phyloP scores from a whole-genome alignment of 2,329 filamentous ascomycete genomes.

The Alternaria sp. region DNA sequence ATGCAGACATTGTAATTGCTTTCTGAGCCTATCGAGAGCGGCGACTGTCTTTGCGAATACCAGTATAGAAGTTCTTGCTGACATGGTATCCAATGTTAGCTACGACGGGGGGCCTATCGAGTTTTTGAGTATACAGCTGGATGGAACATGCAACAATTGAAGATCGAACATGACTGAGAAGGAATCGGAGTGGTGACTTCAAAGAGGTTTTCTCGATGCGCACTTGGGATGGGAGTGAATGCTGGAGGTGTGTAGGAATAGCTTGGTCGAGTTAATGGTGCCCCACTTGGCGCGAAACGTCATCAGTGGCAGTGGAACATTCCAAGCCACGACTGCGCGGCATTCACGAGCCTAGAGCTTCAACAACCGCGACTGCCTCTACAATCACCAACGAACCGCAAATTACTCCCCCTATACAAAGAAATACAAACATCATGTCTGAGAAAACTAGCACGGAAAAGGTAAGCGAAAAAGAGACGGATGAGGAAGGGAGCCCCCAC shows the following conservation, averaged over 20 bases:
- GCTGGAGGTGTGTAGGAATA: neutral
- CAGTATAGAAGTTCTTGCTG: neutral
- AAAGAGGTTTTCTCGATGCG: neutral
- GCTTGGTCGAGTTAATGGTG: neutral
- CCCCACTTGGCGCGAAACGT: constrained; percentile 22
- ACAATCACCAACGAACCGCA: neutral
- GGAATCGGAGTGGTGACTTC: neutral
- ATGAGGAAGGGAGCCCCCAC: neutral
- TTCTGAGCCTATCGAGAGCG: neutral
- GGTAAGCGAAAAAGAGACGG: neutral
- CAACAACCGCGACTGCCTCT: neutral
- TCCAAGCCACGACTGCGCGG: constrained; percentile 19
- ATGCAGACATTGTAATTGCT: neutral
- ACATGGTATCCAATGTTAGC: neutral
- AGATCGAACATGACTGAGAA: neutral
- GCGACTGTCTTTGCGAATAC: neutral
- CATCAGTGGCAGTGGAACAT: constrained; percentile 18
- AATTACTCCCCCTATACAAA: neutral
- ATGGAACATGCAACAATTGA: neutral
- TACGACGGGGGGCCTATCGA: neutral
- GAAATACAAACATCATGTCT: too few relatives aligned
- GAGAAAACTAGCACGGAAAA: constrained; percentile 25
- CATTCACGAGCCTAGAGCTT: constrained; percentile 5
- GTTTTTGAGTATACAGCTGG: neutral
- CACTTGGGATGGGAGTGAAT: neutral